Base-by-base conservation (phyloP, 2,329 filamentous ascomycete species). In the Colletotrichum sp. region DNA sequence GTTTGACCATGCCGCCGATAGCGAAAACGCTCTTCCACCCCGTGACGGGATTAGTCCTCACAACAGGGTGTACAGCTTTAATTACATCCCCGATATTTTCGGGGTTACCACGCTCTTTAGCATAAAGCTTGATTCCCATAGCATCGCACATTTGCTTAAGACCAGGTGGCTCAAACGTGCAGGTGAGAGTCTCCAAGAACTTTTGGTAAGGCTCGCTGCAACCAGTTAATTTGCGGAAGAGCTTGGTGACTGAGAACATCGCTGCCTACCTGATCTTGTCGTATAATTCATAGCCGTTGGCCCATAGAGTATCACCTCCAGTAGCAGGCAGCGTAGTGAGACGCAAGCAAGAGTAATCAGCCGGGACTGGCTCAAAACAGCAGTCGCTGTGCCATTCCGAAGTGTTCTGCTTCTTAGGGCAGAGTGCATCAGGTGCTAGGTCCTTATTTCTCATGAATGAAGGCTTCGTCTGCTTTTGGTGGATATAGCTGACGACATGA, bases 301-400 rank as follows among this genome's bases (percentile, higher is more conserved):
- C 91, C 90, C 91, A 93, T 7, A 93, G 86, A 21, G 91, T 92
- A 80, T 93, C 79, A n/a, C 90, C 88, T 7, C 91, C 91, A 0
- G 88, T 91, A 48, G 85, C 84, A 1, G 91, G 92, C 1, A 93
- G 82, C 63, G 90, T 84, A 5, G 87, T 88, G 4, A 93, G 83
- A 32, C 91, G 87, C 13, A 94, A 84, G 43, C 88, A 89, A 0
- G 91, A 89, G 79, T 92, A 93, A 79, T 93, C 91, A 1, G 89
- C 87, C 0, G 92, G 91, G 1, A 89, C 85, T 2, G 87, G 87
- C 80, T 93, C 91, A 79, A 92, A 93, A 34, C 88, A 87, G 77
- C 92, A 92, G 72, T 93, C 91, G 87, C 78, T 88, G 80, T 77
- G 88, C 88, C 77, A 89, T 28, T 75, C 68, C 9, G 73, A 55